These are phyloP conservation scores for Tephrocybe sp. DNA, from an alignment of 768 basidiomycete genomes.

Conservation along the genomic window DNA sequence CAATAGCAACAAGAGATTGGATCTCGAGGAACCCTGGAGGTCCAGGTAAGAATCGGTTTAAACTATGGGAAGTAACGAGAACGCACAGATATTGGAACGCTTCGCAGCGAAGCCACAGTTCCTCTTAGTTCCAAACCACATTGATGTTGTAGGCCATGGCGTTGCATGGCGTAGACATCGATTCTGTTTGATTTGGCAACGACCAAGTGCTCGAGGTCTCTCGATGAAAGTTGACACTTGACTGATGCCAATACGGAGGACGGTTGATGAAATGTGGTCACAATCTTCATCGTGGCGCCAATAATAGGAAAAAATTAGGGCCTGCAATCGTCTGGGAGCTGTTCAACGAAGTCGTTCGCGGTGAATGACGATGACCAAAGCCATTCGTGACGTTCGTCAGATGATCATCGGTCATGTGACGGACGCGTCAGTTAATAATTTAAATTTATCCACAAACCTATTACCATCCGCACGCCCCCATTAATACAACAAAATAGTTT, in stretches of 20 bases:
- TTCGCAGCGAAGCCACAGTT: slow-evolving; percentile 52
- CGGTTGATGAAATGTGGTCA: slow-evolving; percentile 74
- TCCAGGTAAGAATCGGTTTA: slow-evolving; percentile 12
- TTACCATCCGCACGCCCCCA: too few relatives aligned
- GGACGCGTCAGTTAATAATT: background rate
- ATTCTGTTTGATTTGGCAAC: slow-evolving; percentile 65
- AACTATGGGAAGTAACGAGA: slow-evolving; percentile 4
- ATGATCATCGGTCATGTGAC: background rate
- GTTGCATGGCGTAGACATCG: slow-evolving; percentile 64
- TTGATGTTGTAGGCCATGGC: slow-evolving; percentile 58
- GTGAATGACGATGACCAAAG: slow-evolving; percentile 5
- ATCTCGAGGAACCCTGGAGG: slow-evolving; percentile 32
- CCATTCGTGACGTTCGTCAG: background rate
- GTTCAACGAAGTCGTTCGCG: background rate
- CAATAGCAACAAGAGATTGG: slow-evolving; percentile 62
- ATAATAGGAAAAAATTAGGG: background rate
- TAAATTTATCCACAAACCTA: too few relatives aligned
- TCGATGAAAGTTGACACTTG: slow-evolving; percentile 59
- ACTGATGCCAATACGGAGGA: slow-evolving; percentile 70
- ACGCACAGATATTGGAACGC: slow-evolving; percentile 53
- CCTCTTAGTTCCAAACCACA: slow-evolving; percentile 70
- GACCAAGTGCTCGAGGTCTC: slow-evolving; percentile 60
- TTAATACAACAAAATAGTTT: too few relatives aligned
- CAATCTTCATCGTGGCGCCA: slow-evolving; percentile 44
- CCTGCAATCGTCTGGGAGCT: background rate